These are phyloP conservation scores for Eucalyptus camaldulensis DNA, from an alignment of 345 rosid genomes.

Conservation along the genomic window DNA sequence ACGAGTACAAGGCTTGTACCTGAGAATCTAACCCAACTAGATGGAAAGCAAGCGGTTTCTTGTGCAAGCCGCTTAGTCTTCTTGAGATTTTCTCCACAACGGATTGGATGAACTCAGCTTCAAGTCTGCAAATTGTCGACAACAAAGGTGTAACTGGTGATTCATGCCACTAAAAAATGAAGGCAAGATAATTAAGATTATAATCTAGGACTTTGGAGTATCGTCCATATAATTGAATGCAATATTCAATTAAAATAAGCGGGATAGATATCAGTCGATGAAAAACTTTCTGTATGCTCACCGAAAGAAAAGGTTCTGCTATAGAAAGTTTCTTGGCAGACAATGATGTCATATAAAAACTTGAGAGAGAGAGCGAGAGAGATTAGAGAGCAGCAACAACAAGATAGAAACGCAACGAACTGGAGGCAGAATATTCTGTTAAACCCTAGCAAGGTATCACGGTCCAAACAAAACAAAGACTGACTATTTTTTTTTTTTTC, in stretches of 20 bases:
- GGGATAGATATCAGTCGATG: background rate
- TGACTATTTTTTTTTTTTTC: background rate
- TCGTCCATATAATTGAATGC: background rate
- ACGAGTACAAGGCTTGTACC: background rate
- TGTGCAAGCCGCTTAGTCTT: background rate
- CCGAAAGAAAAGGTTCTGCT: background rate
- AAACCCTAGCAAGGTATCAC: background rate
- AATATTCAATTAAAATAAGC: background rate
- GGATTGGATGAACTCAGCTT: background rate
- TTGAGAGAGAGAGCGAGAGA: background rate
- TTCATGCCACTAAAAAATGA: background rate
- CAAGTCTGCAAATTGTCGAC: background rate
- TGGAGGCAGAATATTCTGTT: background rate
- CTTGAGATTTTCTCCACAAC: background rate
- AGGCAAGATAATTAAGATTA: background rate
- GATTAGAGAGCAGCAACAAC: background rate
- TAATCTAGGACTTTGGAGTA: background rate
- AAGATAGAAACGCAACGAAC: background rate
- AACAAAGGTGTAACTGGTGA: background rate
- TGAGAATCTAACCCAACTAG: background rate
- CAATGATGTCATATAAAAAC: background rate
- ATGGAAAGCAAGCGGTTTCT: background rate
- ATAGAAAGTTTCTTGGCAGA: background rate
- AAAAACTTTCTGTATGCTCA: background rate
- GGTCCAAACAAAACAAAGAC: background rate